Evolutionary conservation across 2,329 filamentous ascomycete genomes (phyloP).

Genomic region (Didymellaceae sp.): DNA sequence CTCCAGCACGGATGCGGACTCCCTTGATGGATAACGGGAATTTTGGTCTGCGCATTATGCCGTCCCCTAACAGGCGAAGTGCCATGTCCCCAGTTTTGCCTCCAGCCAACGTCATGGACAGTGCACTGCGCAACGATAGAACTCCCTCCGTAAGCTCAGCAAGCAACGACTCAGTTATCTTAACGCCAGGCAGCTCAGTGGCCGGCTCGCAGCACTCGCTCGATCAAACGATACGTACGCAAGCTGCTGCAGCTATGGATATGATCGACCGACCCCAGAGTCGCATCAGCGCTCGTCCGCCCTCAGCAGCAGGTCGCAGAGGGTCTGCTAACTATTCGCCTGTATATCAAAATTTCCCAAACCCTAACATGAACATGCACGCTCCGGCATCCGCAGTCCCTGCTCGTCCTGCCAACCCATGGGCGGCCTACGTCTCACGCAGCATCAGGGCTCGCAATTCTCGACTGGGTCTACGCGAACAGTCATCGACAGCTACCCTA

Average conservation of each 20-base stretch:
- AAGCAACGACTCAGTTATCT: conserved; percentile 37
- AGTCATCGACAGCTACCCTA: conserved; percentile 49
- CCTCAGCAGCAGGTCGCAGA: conserved; percentile 45
- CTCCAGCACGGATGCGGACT: conserved; percentile 44
- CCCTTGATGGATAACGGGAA: conserved; percentile 43
- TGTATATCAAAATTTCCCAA: conserved; percentile 36
- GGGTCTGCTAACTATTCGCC: conserved; percentile 43
- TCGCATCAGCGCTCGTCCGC: conserved; percentile 44
- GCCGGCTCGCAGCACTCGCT: conserved; percentile 35
- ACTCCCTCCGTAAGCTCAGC: conserved; percentile 37
- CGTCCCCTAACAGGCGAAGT: conserved; percentile 41
- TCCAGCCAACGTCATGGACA: conserved; percentile 20
- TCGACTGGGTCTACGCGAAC: conserved; percentile 46
- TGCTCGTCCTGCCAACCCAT: conserved; percentile 41
- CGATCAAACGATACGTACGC: conserved; percentile 37
- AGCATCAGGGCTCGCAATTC: conserved; percentile 38
- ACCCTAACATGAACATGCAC: conserved; percentile 43
- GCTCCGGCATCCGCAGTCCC: conserved; percentile 39
- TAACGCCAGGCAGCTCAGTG: conserved; percentile 40
- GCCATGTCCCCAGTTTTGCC: conserved; percentile 32
- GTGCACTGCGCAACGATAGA: conserved; percentile 30
- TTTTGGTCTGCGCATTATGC: conserved; percentile 31
- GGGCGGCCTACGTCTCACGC: conserved; percentile 44
- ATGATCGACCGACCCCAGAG: conserved; percentile 49
- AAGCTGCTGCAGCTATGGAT: conserved; percentile 38